phyloP scores from a whole-genome alignment of 108 stramenopile genomes.

The Skeletonema tropicum region DNA sequence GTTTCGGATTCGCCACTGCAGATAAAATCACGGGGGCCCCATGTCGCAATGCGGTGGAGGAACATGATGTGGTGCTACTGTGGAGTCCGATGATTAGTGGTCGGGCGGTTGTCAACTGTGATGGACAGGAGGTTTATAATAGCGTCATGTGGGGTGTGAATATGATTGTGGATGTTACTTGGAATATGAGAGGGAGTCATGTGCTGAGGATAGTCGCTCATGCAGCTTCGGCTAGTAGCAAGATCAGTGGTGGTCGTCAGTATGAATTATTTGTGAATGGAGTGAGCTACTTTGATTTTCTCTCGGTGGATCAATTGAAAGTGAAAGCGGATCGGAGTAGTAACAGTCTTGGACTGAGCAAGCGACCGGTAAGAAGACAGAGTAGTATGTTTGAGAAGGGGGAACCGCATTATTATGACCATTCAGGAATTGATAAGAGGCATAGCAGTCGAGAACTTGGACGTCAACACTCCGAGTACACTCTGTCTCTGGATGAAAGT shows the following conservation, averaged over 20 bases:
- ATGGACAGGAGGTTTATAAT: not conserved
- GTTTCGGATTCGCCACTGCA: not conserved
- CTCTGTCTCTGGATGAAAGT: not conserved
- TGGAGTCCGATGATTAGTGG: not conserved
- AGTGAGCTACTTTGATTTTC: not conserved
- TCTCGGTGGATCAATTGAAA: not conserved
- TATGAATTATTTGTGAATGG: not conserved
- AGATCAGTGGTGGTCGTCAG: not conserved
- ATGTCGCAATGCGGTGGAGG: not conserved
- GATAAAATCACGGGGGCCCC: not conserved
- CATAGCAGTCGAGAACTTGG: not conserved
- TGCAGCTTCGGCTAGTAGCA: not conserved
- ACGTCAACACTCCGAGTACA: not conserved
- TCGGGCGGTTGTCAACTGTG: not conserved
- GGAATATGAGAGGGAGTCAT: not conserved
- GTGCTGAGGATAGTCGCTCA: not conserved
- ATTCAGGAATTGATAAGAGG: no score
- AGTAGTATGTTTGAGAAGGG: not conserved
- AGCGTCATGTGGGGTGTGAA: not conserved
- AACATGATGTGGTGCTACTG: not conserved
- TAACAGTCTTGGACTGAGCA: not conserved
- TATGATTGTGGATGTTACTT: not conserved
- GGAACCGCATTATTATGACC: not conserved
- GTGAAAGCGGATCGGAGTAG: not conserved
- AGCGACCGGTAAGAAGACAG: not conserved